Percentiles rank a stretch among this genome's conserved stretches.
Evolutionary conservation across 495 filamentous ascomycete species (phyloP).

Genomic region (Neurospora sp.): DNA sequence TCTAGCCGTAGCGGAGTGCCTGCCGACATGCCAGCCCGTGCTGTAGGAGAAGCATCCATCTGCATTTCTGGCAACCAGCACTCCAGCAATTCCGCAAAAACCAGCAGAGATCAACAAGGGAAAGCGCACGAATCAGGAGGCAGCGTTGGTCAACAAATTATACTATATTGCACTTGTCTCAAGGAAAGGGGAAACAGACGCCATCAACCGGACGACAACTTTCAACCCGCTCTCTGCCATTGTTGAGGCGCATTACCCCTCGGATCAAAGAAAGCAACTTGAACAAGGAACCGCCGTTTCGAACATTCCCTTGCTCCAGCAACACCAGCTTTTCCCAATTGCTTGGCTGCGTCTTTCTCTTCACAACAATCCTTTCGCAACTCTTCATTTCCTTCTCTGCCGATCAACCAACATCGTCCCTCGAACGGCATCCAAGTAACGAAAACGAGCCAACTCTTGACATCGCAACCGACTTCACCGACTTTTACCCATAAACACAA

Average conservation of each 20-base stretch:
- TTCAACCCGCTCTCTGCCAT: neutral
- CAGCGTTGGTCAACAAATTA: neutral
- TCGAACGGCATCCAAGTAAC: neutral
- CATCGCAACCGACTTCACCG: neutral
- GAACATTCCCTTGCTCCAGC: neutral
- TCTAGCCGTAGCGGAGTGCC: neutral
- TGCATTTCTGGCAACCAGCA: neutral
- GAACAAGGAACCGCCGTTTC: neutral
- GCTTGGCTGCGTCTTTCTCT: neutral
- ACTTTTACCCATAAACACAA: neutral
- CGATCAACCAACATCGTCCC: neutral
- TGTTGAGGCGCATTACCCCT: neutral
- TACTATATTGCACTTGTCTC: neutral
- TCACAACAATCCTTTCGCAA: neutral
- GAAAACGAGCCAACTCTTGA: neutral
- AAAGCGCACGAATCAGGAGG: neutral
- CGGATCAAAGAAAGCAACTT: neutral
- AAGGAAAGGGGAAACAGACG: neutral
- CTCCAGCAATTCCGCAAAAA: neutral
- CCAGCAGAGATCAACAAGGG: neutral
- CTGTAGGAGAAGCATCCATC: neutral
- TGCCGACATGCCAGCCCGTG: neutral
- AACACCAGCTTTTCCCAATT: neutral
- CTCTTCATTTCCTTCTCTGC: neutral
- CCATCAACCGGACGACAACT: neutral